These are phyloP conservation scores for Myriangium duriaei DNA, from an alignment of 2,329 filamentous ascomycete species.

Conservation along the genomic window DNA sequence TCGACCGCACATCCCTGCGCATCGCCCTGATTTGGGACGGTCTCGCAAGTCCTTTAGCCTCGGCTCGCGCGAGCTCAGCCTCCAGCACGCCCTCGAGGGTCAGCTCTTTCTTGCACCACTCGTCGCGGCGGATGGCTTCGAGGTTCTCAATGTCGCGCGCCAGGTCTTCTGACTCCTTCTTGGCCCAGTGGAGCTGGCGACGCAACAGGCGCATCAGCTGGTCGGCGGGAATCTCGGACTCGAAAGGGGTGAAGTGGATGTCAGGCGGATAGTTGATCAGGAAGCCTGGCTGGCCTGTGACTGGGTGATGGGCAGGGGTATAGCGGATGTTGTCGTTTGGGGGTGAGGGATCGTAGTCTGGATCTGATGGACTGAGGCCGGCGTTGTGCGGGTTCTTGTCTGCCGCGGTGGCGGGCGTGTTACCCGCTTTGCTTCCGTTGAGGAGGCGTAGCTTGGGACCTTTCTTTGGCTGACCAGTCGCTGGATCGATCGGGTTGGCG, in stretches of 20 bases:
- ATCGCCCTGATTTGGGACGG: conserved; percentile 23
- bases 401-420: conserved; percentile 3
- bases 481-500: conserved; percentile 46
- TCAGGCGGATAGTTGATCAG: conserved; percentile 43
- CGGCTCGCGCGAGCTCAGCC: conserved; percentile 44
- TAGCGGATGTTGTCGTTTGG: conserved; percentile 47
- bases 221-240: conserved; percentile 53
- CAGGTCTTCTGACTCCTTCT: conserved; percentile 52
- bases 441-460: conserved; percentile 32
- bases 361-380: conserved; percentile 6
- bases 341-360: conserved; percentile 19
- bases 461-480: conserved; percentile 22
- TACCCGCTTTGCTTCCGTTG: conserved; percentile 24
- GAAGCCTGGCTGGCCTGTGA: conserved; percentile 38
- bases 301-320: conserved; percentile 45
- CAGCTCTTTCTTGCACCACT: conserved; percentile 71
- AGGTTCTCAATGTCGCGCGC: conserved; percentile 52
- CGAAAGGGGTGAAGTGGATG: conserved; percentile 50
- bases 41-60: conserved; percentile 21
- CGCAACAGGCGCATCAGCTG: conserved; percentile 51
- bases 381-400: conserved; percentile 9
- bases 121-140: conserved; percentile 54
- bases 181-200: conserved; percentile 60
- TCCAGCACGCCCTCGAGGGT: conserved; percentile 66
- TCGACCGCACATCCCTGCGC: conserved; percentile 23